phyloP scores from a whole-genome alignment of 2,329 filamentous ascomycete genomes.

The Leptographium galeiforme region DNA sequence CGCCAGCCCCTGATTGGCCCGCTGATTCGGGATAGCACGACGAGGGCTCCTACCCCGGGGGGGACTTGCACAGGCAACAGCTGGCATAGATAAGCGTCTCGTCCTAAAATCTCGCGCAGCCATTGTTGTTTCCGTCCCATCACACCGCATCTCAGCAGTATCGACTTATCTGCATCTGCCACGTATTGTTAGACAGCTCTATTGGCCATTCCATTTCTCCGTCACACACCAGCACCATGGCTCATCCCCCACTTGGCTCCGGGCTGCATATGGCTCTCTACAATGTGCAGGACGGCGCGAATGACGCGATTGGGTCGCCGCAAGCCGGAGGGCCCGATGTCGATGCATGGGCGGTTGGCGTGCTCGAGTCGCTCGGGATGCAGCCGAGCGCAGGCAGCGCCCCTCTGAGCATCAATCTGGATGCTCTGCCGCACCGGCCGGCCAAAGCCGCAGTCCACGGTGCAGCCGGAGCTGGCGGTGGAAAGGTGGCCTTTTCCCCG shows the following conservation, averaged over 20 bases:
- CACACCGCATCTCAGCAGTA: not conserved
- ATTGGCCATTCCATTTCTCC: too few species aligned
- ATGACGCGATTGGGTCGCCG: too few species aligned
- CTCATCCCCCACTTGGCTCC: not conserved
- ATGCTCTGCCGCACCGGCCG: conserved; percentile 24
- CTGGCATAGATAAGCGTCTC: not conserved
- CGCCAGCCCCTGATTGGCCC: not conserved
- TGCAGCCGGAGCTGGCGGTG: not conserved
- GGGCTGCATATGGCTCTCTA: not conserved
- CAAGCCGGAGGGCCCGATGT: conserved; percentile 30
- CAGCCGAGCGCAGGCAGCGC: conserved; percentile 48
- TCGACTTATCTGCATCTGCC: not conserved
- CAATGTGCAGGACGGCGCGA: too few species aligned
- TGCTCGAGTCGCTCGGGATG: conserved; percentile 41
- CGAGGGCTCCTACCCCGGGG: not conserved
- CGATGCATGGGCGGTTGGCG: conserved; percentile 52
- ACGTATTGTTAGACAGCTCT: not conserved
- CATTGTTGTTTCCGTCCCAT: not conserved
- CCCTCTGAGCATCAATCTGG: conserved; percentile 62
- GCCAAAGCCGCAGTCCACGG: not conserved
- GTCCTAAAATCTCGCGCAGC: not conserved
- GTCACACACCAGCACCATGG: not conserved
- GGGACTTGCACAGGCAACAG: not conserved
- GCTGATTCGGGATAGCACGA: not conserved
- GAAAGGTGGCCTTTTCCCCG: not conserved